Base-by-base conservation (phyloP, 805 yeast species). In the Yarrowia divulgata region DNA sequence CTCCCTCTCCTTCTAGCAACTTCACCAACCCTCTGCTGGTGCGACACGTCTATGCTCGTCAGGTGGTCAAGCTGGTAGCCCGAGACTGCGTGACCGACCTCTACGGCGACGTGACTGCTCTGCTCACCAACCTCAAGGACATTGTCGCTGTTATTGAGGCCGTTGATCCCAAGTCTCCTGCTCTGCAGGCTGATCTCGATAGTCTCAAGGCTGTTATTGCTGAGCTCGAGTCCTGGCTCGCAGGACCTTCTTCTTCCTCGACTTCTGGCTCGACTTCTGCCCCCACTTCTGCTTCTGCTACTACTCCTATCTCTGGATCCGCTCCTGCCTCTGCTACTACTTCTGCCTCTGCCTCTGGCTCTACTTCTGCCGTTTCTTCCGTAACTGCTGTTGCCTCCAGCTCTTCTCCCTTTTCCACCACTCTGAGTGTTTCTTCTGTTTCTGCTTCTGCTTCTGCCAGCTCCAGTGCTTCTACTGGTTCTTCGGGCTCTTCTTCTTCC, bases 11-110 rank as follows among this genome's bases (percentile, higher is more conserved):
- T 29, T 45, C 29, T 34, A 46, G 50, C 50, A 46, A 46, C 50
- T 46, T 19, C 50, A 19, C 50, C 50, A 46, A 19, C 32, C 50
- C 54, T 29, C 54, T 29, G 18, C 54, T 49, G 37, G 39, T 35
- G 10, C 55, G 55, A 34, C 3, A n/a, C 35, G 34, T 49, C 0
- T 23, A 23, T 23, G 46, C 14, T 3, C 50, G 34, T 1, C 6
- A 16, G 35, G 23, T 14, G 18, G 37, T 16, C 13, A 2, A 16
- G 39, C 39, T 34, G 3, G 40, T 34, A 4, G 40, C 23, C 4
- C 55, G 40, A 34, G 55, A 50, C 40, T n/a, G 40, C 13, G 23
- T 50, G 0, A 40, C 13, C 3, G 55, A 34, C 23, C 39, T 50
- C 8, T 7, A 23, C 7, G 23, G 5, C 7, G 55, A 50, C 39